Evolutionary conservation across 2,329 filamentous ascomycete species (phyloP).

Genomic region (Clarireedia hainanense): DNA sequence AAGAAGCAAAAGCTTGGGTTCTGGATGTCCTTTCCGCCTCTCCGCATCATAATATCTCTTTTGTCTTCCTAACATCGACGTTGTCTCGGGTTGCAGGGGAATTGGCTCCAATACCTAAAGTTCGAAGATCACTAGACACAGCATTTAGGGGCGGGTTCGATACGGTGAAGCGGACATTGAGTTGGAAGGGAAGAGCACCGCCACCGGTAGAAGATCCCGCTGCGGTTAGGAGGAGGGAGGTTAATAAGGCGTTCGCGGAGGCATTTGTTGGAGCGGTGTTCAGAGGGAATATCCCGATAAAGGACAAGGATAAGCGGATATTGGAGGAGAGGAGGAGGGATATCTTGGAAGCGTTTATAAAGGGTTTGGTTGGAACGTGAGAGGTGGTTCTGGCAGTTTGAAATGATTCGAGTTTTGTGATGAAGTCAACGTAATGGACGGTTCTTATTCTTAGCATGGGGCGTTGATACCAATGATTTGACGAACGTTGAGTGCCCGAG

Average conservation of each 20-base stretch:
- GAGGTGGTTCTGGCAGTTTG: too few species aligned
- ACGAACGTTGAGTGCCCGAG: too few species aligned
- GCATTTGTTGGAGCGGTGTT: slow-evolving; percentile 60
- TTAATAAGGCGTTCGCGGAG: slow-evolving; percentile 55
- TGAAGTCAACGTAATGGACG: too few species aligned
- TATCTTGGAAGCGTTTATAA: slow-evolving; percentile 60
- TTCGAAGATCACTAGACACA: slow-evolving; percentile 7
- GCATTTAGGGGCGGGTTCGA: slow-evolving; percentile 21
- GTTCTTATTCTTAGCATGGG: too few species aligned
- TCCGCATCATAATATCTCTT: slow-evolving; percentile 78
- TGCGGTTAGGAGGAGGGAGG: slow-evolving; percentile 46
- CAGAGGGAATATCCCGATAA: slow-evolving; percentile 37
- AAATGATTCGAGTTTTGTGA: too few species aligned
- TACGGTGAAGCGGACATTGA: slow-evolving; percentile 20
- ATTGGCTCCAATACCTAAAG: slow-evolving; percentile 35
- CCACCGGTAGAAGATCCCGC: slow-evolving; percentile 37
- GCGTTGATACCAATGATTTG: too few species aligned
- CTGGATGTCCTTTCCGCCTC: slow-evolving; percentile 66
- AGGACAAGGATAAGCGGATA: slow-evolving; percentile 47
- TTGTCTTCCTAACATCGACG: slow-evolving; percentile 79
- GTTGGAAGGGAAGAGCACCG: slow-evolving; percentile 21
- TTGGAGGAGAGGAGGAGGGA: slow-evolving; percentile 57
- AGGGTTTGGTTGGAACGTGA: not conserved
- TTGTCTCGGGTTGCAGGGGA: slow-evolving; percentile 53
- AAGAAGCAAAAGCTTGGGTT: slow-evolving; percentile 52